phyloP scores from a whole-genome alignment of 208 protist species.

The Trypanosoma boissoni region DNA sequence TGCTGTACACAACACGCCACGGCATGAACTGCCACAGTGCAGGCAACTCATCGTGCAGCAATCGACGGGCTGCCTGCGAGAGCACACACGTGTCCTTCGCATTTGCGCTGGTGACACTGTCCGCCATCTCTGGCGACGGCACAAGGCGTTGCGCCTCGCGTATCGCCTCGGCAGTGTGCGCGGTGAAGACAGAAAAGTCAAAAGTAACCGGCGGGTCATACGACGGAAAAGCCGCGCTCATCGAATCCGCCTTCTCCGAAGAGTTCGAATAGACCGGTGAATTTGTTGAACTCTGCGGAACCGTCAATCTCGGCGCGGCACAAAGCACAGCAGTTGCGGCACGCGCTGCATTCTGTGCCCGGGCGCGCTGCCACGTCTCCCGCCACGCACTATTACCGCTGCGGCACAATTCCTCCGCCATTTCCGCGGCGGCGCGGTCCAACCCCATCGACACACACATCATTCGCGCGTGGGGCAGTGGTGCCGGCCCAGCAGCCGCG shows the following conservation, averaged over 20 bases:
- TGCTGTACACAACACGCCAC: conserved; percentile 78
- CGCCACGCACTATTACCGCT: not conserved
- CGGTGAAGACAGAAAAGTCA: conserved; percentile 72
- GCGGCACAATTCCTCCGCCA: conserved; percentile 3
- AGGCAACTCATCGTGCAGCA: conserved; percentile 62
- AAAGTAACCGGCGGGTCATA: conserved; percentile 48
- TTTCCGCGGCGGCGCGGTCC: conserved; percentile 3
- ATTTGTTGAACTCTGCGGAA: too few species aligned
- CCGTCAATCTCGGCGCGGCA: not conserved
- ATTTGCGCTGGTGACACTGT: not conserved
- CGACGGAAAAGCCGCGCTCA: conserved; percentile 17
- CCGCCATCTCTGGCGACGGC: not conserved
- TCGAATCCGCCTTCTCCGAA: not conserved
- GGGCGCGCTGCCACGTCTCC: conserved; percentile 5
- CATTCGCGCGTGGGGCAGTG: too few species aligned
- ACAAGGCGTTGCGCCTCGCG: conserved; percentile 35
- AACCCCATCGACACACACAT: conserved; percentile 11
- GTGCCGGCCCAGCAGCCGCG: too few species aligned
- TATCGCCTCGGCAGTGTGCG: conserved; percentile 50
- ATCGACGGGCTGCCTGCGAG: conserved; percentile 31
- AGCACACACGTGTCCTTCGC: conserved; percentile 37
- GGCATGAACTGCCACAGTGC: conserved; percentile 53
- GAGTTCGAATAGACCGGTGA: not conserved
- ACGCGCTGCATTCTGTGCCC: conserved; percentile 1
- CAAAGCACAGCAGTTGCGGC: not conserved